Evolutionary conservation across 805 yeast species (phyloP).

Genomic region (Crinitomyces ghanaensis): DNA sequence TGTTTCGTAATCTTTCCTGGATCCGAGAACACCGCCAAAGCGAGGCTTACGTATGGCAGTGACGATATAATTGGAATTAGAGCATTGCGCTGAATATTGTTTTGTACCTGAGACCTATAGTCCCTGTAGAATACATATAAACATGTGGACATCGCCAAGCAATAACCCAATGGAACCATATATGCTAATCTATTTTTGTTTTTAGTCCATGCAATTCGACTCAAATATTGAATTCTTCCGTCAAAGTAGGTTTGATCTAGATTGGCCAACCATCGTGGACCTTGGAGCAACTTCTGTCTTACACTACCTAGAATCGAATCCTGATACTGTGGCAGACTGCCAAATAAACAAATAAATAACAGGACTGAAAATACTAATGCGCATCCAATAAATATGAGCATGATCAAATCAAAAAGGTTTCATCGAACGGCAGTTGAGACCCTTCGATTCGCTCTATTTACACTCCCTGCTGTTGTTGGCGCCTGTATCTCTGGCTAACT

Average conservation of each 20-base stretch:
- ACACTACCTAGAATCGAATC: slow-evolving; percentile 8
- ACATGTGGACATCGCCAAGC: slow-evolving; percentile 14
- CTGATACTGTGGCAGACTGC: slow-evolving; percentile 26
- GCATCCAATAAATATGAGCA: too few species aligned
- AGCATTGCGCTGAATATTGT: slow-evolving; percentile 3
- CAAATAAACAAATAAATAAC: slow-evolving; percentile 24
- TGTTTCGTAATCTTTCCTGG: slow-evolving; percentile 27
- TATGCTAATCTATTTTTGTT: slow-evolving; percentile 7
- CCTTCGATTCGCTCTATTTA: too few species aligned
- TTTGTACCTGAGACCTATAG: slow-evolving; percentile 5
- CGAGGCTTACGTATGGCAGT: slow-evolving; percentile 18
- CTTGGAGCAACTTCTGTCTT: too few species aligned
- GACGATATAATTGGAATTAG: slow-evolving; percentile 13
- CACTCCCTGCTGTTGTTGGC: too few species aligned
- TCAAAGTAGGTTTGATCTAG: slow-evolving; percentile 14
- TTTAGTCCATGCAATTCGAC: not conserved
- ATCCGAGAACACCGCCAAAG: slow-evolving; percentile 24
- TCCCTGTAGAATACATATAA: slow-evolving; percentile 12
- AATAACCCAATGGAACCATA: slow-evolving; percentile 12
- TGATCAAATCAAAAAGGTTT: too few species aligned
- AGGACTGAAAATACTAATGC: slow-evolving; percentile 22
- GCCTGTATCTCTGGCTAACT: too few species aligned
- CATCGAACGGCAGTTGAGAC: too few species aligned
- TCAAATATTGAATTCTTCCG: not conserved
- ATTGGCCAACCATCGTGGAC: not conserved